Conservation (phyloP, 164 flowering plant genomes). For the Vitis labrusca region DNA sequence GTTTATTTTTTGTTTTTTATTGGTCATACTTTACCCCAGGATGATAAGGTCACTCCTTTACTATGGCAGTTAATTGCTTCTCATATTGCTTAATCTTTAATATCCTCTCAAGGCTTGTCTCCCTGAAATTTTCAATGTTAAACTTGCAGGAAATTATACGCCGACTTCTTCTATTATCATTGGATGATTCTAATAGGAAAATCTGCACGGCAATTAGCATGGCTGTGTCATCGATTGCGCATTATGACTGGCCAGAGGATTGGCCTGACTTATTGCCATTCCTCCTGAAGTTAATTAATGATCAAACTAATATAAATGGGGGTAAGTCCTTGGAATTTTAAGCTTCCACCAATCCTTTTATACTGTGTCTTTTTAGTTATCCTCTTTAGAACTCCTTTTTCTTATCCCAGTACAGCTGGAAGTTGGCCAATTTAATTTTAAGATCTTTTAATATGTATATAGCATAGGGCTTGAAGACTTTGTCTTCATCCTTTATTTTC, state of each 20-base stretch:
- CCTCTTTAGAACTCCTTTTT: not conserved
- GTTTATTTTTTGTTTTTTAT: too few species aligned
- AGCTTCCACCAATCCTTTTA: not conserved
- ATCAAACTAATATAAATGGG: conserved; percentile 70
- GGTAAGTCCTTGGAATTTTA: conserved; percentile 41
- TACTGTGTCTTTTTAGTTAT: not conserved
- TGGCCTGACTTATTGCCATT: conserved; percentile 91
- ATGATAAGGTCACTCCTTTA: too few species aligned
- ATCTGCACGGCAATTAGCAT: conserved; percentile 90
- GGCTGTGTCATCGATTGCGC: conserved; percentile 90
- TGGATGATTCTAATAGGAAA: conserved; percentile 84
- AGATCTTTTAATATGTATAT: too few species aligned
- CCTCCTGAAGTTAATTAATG: conserved; percentile 66
- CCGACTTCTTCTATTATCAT: conserved; percentile 56
- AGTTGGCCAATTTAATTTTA: too few species aligned
- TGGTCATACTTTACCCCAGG: too few species aligned
- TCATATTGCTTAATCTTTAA: not conserved
- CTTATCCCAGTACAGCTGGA: not conserved
- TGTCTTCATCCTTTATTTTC: not conserved
- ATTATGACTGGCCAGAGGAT: conserved; percentile 90
- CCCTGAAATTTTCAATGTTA: conserved; percentile 13
- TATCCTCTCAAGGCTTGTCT: not conserved
- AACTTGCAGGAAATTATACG: conserved; percentile 63
- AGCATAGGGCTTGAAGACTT: not conserved
- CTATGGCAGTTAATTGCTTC: not conserved